These are phyloP conservation scores for Phytophthora parvispora DNA, from an alignment of 352 stramenopile genomes.

Conservation along the genomic window DNA sequence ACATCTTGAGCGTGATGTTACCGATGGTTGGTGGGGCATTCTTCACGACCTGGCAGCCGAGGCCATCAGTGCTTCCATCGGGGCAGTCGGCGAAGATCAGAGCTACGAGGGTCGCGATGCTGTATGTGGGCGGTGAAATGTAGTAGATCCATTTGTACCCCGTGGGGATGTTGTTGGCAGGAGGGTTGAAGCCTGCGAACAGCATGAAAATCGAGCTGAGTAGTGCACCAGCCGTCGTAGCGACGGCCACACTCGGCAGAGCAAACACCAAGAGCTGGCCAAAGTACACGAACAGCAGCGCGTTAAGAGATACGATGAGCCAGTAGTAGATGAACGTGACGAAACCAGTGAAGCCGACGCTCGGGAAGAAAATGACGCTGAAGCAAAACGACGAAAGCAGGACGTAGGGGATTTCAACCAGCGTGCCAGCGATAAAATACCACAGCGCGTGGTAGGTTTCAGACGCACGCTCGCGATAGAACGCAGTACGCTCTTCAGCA, in stretches of 20 bases:
- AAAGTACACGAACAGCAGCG: neutral
- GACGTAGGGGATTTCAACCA: slow-evolving; percentile 78
- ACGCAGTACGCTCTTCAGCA: slow-evolving; percentile 86
- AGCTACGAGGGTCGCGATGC: neutral
- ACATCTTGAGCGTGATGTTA: neutral
- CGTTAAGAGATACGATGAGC: neutral
- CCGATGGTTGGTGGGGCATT: neutral
- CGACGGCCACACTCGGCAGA: neutral
- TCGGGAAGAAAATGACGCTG: slow-evolving; percentile 13
- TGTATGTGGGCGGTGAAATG: neutral
- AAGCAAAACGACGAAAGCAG: slow-evolving; percentile 21
- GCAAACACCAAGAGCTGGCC: neutral
- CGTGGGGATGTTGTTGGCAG: neutral
- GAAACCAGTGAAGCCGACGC: neutral
- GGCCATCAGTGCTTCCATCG: neutral
- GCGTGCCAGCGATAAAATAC: slow-evolving; percentile 79
- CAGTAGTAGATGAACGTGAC: neutral
- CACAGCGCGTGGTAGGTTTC: slow-evolving; percentile 89
- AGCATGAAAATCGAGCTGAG: neutral
- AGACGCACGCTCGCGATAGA: slow-evolving; percentile 92
- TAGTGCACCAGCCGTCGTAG: neutral
- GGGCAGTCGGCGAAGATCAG: neutral
- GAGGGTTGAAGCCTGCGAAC: neutral
- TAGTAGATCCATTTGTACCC: slow-evolving; percentile 1
- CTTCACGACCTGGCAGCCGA: neutral